Base-by-base conservation (phyloP, 73 alveolate genomes). In the Paramecium octaurelia region DNA sequence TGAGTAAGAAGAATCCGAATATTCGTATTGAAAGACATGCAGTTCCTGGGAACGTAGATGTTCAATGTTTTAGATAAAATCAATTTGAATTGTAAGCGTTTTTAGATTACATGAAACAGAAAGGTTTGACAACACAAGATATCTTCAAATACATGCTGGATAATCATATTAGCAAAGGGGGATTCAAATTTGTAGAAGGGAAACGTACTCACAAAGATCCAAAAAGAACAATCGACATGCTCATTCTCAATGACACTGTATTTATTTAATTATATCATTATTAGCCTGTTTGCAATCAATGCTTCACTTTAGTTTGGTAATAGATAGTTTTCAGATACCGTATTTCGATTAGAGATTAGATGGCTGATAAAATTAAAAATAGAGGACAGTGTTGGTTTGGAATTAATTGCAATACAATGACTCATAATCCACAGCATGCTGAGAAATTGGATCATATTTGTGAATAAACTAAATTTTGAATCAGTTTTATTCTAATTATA, bases 371-470 rank as follows among this genome's bases (percentile, higher is more conserved):
- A 20, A 57, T 91, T 14, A 92, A 91, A 36, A 58, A 46, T 71
- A 90, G 98, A 77, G 86, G 69, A 29, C 38, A 93, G 27, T 95
- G 98, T 50, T 95, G 97, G 96, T 95, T 93, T 93, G 98, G 98
- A 18, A 54, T 64, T 46, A 87, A 92, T 23, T 95, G 98, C 29
- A 93, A 93, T 46, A 95, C 98, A 14, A 80, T 70, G 85, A 86
- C 36, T n/a, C 97, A 94, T 29, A 95, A 85, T 38, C 57, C 35
- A 9, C 92, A 23, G 3, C 98, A 95, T 71, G 98, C 98, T 18
- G 58, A 86, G 42, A 95, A 93, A 75, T 92, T 95, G 3, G 95
- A 95, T 57, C 98, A 95, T 43, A 59, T 95, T 6, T 95, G 97
- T 86, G 93, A 89, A 89, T 71, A 89, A 38, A 89, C 94, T 21